phyloP scores from a whole-genome alignment of 75 land plant species.

The Selaginella tamariscina region DNA sequence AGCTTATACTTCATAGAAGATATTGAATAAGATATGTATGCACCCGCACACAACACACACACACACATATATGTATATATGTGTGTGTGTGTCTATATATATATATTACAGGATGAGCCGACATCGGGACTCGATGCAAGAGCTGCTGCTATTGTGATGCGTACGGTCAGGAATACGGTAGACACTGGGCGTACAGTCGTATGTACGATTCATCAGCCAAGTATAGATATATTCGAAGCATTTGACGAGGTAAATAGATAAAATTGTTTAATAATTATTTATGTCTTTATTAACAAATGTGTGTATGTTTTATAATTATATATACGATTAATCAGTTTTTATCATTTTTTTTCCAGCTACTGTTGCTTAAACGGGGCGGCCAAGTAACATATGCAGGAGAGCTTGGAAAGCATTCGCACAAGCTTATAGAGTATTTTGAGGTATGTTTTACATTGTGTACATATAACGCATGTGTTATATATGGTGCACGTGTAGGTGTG shows the following conservation, averaged over 20 bases:
- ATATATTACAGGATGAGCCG: too few relatives aligned
- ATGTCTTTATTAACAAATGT: too few relatives aligned
- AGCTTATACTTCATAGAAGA: too few relatives aligned
- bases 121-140: slow-evolving; percentile 7
- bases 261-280: not conserved
- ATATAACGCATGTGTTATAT: too few relatives aligned
- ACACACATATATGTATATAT: too few relatives aligned
- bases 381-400: slow-evolving; percentile 62
- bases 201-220: slow-evolving; percentile 8
- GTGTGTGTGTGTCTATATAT: too few relatives aligned
- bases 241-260: not conserved
- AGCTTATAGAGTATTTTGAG: slow-evolving; percentile 62
- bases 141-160: slow-evolving; percentile 13
- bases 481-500: too few relatives aligned
- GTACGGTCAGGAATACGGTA: slow-evolving; percentile 5
- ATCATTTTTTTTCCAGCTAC: slow-evolving; percentile 33
- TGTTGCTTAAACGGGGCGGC: slow-evolving; percentile 80
- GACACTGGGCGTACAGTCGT: slow-evolving; percentile 11
- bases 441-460: too few relatives aligned
- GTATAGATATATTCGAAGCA: slow-evolving; percentile 11
- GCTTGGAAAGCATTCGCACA: slow-evolving; percentile 48
- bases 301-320: too few relatives aligned
- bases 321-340: too few relatives aligned
- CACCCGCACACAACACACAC: too few relatives aligned
- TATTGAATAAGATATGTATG: too few relatives aligned